Evolutionary conservation across 2,329 filamentous ascomycete species (phyloP), one percentile per base, ranked within the genome.

Genomic region (Raffaelea albimanens): DNA sequence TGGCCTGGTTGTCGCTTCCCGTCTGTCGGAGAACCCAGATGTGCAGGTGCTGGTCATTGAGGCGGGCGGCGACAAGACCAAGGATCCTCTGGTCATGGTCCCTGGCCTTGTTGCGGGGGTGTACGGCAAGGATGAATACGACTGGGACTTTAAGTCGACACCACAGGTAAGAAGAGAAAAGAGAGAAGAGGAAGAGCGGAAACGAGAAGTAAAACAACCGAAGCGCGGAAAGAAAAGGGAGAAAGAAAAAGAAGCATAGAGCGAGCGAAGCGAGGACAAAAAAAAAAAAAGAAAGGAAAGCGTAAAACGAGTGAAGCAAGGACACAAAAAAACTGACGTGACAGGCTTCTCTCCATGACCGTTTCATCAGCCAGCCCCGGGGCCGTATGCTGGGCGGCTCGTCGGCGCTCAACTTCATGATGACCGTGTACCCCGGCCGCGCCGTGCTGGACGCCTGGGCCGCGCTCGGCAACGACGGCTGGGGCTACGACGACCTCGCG

Each of bases 351-450:
- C 53, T 63, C 7, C 53, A 64, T 47, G 57, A 59, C 47, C 59
- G 63, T 11, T 49, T 49, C 39, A 55, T 65, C 42, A 55, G 53
- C 20, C 60, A 65, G 23, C 47, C 60, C n/a, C 60, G 62, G 13
- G 63, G 63, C 23, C 58, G 55, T 33, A 72, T 77, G 1, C 67
- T 86, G 0, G 83, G 83, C 18, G 83, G 82, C 7, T 79, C 80
- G 7, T 76, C 71, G 16, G 74, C 74, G 0, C 67, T 82, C 43
- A 81, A 82, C 53, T 76, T 73, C 52, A 75, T 80, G 72, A 72
- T 76, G 43, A 70, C 68, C 65, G 68, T 68, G 46, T 66, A 71
- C 29, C 72, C 67, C 7, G 66, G 63, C 43, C 61, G 56, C 33
- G 64, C 65, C 33, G 74, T 78, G 40, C 73, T 76, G 41, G 71